A percentile compares a stretch with the other conserved stretches of the same genome.
phyloP scores from a whole-genome alignment of 306 rosid species.

The Luffa acutangula region DNA sequence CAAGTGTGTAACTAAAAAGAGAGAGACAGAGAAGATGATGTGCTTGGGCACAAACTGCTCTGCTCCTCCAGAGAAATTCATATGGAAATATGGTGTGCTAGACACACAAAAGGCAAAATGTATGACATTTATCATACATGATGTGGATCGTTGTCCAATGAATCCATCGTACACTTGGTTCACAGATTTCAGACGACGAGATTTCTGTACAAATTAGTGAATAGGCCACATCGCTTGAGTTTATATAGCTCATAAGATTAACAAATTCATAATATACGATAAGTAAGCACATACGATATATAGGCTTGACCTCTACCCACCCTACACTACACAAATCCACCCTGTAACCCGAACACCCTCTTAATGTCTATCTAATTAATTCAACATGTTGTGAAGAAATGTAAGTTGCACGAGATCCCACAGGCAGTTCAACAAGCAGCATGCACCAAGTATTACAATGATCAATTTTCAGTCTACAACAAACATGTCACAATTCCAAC shows the following conservation, averaged over 20 bases:
- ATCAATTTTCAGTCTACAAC: neutral
- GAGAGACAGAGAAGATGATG: neutral
- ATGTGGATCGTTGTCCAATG: neutral
- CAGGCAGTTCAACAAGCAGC: neutral
- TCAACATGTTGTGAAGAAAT: neutral
- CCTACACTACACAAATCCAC: neutral
- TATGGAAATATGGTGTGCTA: neutral
- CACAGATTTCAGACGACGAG: neutral
- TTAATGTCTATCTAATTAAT: neutral
- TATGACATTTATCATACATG: neutral
- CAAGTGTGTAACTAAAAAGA: neutral
- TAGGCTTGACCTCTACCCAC: neutral
- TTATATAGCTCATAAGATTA: neutral
- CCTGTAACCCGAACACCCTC: neutral
- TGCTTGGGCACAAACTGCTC: neutral
- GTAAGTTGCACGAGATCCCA: neutral
- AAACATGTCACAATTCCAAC: neutral
- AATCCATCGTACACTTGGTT: neutral
- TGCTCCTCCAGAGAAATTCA: neutral
- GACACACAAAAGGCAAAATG: neutral
- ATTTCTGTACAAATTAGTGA: neutral
- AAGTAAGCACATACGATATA: neutral
- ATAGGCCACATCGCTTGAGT: neutral
- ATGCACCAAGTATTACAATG: neutral
- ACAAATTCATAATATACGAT: neutral